Percentiles rank a stretch among this genome's conserved stretches.
These are phyloP conservation scores for Gossypium gossypioides DNA, from an alignment of 441 rosid species.

Conservation along the genomic window DNA sequence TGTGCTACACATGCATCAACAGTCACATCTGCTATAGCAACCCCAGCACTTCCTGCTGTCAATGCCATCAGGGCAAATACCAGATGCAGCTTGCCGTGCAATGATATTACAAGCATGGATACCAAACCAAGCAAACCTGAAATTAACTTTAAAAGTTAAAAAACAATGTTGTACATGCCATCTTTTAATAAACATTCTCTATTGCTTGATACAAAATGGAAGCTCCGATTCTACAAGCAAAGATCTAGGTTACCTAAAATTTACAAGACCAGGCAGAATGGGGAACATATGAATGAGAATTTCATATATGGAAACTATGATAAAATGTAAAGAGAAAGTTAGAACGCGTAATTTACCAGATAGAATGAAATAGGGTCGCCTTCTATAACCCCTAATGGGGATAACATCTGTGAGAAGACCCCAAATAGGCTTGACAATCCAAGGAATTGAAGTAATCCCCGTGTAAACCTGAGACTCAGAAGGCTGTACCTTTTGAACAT, in stretches of 20 bases:
- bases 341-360: constrained; percentile 34
- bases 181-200: background rate
- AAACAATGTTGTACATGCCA: too few relatives aligned
- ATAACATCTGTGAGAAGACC: constrained; percentile 89
- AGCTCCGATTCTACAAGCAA: too few relatives aligned
- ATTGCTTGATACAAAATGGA: too few relatives aligned
- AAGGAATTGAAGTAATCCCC: constrained; percentile 70
- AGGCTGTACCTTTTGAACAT: constrained; percentile 89
- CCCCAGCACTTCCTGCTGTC: constrained; percentile 62
- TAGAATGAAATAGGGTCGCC: constrained; percentile 69
- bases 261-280: background rate
- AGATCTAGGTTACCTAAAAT: too few relatives aligned
- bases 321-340: background rate
- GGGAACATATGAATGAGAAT: too few relatives aligned
- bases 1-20: constrained; percentile 95
- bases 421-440: constrained; percentile 94
- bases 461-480: constrained; percentile 75
- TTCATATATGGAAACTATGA: background rate
- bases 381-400: constrained; percentile 64
- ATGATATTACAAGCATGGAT: constrained; percentile 60
- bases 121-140: constrained; percentile 65
- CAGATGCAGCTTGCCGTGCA: constrained; percentile 57
- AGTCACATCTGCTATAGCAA: constrained; percentile 94
- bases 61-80: constrained; percentile 54
- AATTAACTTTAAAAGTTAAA: background rate